These are phyloP conservation scores for Chrysoporthe puriensis DNA, from an alignment of 2,329 filamentous ascomycete genomes.

Conservation along the genomic window DNA sequence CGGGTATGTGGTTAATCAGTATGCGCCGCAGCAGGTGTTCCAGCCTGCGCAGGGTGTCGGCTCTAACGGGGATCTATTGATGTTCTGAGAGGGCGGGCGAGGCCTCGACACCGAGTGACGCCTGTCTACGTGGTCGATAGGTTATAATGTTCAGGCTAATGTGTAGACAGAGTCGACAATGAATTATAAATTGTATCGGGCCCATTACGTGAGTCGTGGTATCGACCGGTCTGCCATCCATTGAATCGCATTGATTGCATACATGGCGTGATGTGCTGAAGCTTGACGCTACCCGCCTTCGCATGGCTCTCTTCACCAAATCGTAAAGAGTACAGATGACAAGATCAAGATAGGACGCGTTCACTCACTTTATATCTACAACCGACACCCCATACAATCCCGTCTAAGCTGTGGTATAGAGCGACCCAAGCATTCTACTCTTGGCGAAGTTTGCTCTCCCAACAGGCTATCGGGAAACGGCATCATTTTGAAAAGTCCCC, in stretches of 20 bases:
- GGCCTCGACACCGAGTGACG: not conserved
- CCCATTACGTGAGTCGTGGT: not conserved
- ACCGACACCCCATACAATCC: no score
- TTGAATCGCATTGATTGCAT: not conserved
- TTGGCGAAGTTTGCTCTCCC: no score
- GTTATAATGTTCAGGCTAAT: not conserved
- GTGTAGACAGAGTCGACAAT: not conserved
- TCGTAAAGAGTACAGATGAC: no score
- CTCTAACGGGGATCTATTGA: conserved; percentile 72
- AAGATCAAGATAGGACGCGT: no score
- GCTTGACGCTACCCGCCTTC: not conserved
- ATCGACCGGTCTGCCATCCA: not conserved
- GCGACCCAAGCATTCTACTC: no score
- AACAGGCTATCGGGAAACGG: no score
- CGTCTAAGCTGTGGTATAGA: no score
- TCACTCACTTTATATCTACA: no score
- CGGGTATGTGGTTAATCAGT: conserved; percentile 79
- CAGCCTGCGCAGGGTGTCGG: conserved; percentile 67
- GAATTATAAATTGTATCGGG: not conserved
- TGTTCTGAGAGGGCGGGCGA: conserved; percentile 48
- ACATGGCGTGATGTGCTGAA: not conserved
- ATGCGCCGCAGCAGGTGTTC: conserved; percentile 75
- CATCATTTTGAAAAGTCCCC: no score
- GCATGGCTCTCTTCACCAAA: no score
- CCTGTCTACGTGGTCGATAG: not conserved